phyloP scores from a whole-genome alignment of 768 basidiomycete genomes.

The Auricularia sp. region DNA sequence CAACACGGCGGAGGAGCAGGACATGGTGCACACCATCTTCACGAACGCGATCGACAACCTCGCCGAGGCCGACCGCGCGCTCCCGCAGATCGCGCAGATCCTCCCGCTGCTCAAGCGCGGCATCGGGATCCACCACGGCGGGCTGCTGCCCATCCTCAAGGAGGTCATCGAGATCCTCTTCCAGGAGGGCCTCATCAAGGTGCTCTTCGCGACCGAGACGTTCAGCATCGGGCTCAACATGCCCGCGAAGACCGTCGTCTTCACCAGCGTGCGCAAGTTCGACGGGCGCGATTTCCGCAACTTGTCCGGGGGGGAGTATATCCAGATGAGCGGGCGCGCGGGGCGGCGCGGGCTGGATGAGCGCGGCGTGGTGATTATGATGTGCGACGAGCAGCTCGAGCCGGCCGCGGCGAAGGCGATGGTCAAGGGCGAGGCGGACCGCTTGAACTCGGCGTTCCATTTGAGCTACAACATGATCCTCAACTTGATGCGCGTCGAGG shows the following conservation, averaged over 20 bases:
- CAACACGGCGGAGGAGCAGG: constrained; percentile 86
- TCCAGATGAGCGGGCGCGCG: constrained; percentile 98
- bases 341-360: constrained; percentile 95
- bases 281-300: constrained; percentile 93
- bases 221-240: constrained; percentile 98
- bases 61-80: constrained; percentile 71
- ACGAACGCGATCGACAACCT: constrained; percentile 89
- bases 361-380: constrained; percentile 98
- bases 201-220: constrained; percentile 96
- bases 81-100: constrained; percentile 89
- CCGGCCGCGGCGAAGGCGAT: constrained; percentile 85
- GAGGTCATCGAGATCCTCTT: constrained; percentile 99
- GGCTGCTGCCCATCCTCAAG: constrained; percentile 91
- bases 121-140: constrained; percentile 97
- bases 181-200: constrained; percentile 96
- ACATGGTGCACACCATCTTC: constrained; percentile 79
- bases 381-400: constrained; percentile 98
- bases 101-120: constrained; percentile 89
- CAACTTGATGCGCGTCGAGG: constrained; percentile 97
- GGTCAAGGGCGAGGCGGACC: constrained; percentile 97
- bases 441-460: constrained; percentile 96
- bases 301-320: constrained; percentile 91
- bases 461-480: constrained; percentile 98
- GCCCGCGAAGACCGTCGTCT: constrained; percentile 99
- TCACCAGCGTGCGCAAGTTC: constrained; percentile 90